Evolutionary conservation across 139 green algal species (phyloP), one percentile per base, ranked within the genome.

Genomic region (Closterium sp.): DNA sequence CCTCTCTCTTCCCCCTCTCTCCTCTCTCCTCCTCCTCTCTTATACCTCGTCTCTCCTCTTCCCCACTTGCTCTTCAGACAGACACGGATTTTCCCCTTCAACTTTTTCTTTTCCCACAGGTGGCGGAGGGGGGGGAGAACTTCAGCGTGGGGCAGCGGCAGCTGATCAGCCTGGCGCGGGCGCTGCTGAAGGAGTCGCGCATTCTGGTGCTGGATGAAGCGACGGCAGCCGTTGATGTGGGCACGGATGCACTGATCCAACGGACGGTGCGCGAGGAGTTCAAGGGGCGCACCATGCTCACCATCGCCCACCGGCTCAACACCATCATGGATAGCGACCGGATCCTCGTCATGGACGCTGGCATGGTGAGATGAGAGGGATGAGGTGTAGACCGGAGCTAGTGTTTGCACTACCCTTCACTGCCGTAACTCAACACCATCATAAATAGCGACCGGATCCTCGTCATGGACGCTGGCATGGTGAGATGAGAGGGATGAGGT

Each of bases 101-200:
- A 38, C 32, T 3, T 7, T 70, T 4, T 22, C 3, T 70, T 70
- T 87, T 7, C 7, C n/a, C n/a, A n/a, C 90, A 91, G 29, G 96
- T 99, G 50, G 95, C 96, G n/a, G 97, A 99, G 91, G 95, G 95
- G 79, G 97, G 97, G 22, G 95, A 96, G 32, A 98, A 98, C 94
- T 97, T 97, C 89, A 96, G 89, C 9, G 92, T 97, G 91, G 98
- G 98, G 10, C 97, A 99, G 96, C 95, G 97, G 42, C 98, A 99
- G 96, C 96, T 99, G 50, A 94, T 99, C 73, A 99, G 97, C 95
- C 95, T 99, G 91, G 98, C 97, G 2, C 96, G 98, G 22, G 97
- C 97, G 17, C 96, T 98, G 91, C 91, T 98, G 85, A 95, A 95
- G 89, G 90, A 95, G 87, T 96, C 95, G 0, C 95, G 94, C n/a